Percentiles rank a stretch among this genome's conserved stretches.
Conservation (phyloP, 768 basidiomycete genomes). For the Naganishia vishniacii region DNA sequence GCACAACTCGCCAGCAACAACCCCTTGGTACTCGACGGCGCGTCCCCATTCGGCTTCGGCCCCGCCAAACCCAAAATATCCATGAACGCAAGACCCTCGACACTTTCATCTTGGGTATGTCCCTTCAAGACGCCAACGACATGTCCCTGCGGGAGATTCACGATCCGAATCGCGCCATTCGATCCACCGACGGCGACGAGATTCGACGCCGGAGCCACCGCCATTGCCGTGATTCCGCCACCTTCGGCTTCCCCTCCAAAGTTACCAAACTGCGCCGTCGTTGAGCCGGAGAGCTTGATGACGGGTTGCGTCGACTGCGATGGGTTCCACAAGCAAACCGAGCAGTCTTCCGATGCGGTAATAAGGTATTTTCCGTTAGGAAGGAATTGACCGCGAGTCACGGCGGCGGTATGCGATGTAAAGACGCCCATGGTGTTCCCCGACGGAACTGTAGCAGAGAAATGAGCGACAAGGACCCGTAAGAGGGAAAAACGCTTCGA, state of each 20-base stretch:
- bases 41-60: constrained; percentile 46
- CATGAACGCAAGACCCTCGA: constrained; percentile 78
- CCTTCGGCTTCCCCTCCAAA: constrained; percentile 49
- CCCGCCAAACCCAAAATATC: constrained; percentile 61
- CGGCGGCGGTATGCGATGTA: constrained; percentile 76
- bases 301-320: constrained; percentile 61
- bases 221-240: constrained; percentile 77
- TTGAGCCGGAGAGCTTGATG: constrained; percentile 65
- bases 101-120: constrained; percentile 78
- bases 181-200: constrained; percentile 86
- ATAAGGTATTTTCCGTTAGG: constrained; percentile 89
- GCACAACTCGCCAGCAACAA: constrained; percentile 72
- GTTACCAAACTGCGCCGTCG: constrained; percentile 20
- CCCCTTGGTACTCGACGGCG: constrained; percentile 45
- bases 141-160: constrained; percentile 81
- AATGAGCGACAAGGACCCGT: neutral
- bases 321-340: constrained; percentile 86
- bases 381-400: constrained; percentile 83
- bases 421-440: constrained; percentile 95
- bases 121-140: constrained; percentile 71
- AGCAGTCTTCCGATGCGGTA: constrained; percentile 76
- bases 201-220: constrained; percentile 76
- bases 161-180: constrained; percentile 74
- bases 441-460: constrained; percentile 66
- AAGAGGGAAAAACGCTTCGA: constrained; percentile 22